Evolutionary conservation across 2,329 filamentous ascomycete genomes (phyloP), one percentile per base, ranked within the genome.

Genomic region (Alternaria postmessia): DNA sequence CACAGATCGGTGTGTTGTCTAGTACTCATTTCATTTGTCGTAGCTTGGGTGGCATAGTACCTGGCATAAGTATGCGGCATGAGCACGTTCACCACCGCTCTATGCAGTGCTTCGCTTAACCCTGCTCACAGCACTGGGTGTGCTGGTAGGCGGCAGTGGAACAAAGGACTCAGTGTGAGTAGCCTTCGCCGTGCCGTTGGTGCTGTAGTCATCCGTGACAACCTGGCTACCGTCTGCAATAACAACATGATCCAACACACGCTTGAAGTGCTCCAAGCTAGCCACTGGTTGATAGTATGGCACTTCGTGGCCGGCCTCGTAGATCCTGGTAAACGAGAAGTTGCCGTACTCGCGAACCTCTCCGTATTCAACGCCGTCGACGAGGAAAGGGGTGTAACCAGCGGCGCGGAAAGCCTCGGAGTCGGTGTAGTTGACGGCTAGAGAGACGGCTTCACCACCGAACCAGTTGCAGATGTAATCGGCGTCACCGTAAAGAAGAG

Each of bases 331-430:
- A 65, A 86, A 85, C 47, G 78, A 82, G 49, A 86, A 80, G 59
- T 93, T 93, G 5, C 89, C 91, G 67, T 87, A 91, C 76, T 95
- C 91, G 9, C 91, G 85, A 0, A 92, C 91, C 57, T 87, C 86
- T 26, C 92, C 92, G 22, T 82, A 82, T 44, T 83, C 78, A 22
- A 81, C 39, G 52, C 86, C 91, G 71, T 88, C 87, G 75, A 90
- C 89, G 11, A 85, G 81, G 43, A 84, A 85, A 69, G 91, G 91
- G 38, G 90, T 87, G 76, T 94, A 95, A 0, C 91, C 91, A 0
- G 92, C 88, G 0, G 81, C 78, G 2, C 83, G 79, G 75, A 94
- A 95, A 3, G 75, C 68, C 6, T 76, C 70, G 42, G 80, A 77
- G 8, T 79, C 72, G 1, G 81, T 77, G 68, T 89, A 89, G 34